Base-by-base conservation (phyloP, 1,139 yeast genomes). In the Candida sanyaensis region DNA sequence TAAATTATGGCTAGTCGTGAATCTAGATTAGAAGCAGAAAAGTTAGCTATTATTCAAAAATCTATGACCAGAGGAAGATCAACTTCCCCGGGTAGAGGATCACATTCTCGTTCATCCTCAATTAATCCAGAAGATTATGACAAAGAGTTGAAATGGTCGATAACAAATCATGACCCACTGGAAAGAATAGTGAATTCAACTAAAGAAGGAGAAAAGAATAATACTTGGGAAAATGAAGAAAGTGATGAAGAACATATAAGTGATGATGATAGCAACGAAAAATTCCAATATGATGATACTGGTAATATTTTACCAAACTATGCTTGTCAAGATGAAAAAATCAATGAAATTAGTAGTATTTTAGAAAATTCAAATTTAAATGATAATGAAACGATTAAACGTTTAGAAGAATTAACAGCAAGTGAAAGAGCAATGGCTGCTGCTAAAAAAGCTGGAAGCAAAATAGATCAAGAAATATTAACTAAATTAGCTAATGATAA, bases 221-320 rank as follows among this genome's bases (percentile, higher is more conserved):
- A 47, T 23, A 42, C 47, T 8, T 69, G 75, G 63, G 78, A 73
- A 36, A 66, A 69, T 34, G 79, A 74, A 47, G 71, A 68, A 5
- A 78, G 86, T 57, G 90, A 84, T 50, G 88, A 84, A 57, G 88
- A 84, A 56, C 84, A 81, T 53, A 72, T 83, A n/a, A 77, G 83
- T 56, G 88, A 83, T 55, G 82, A 81, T 47, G 86, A 82, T 48
- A 71, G 73, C 24, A 73, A 74, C 52, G 80, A 75, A 46, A 85
- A 83, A 54, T 78, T 81, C 54, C 80, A 77, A 48, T 82, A 80
- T 54, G 86, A 82, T 53, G 85, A 81, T 48, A 82, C 83, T 10
- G 86, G 85, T 6, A 77, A 80, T 52, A 75, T 77, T 36, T 65
- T 83, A 50, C 88, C 89, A 17, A 83, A 84, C 57, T 83, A 73